Base-by-base conservation (phyloP, 805 yeast species). In the Metschnikowia continentalis region DNA sequence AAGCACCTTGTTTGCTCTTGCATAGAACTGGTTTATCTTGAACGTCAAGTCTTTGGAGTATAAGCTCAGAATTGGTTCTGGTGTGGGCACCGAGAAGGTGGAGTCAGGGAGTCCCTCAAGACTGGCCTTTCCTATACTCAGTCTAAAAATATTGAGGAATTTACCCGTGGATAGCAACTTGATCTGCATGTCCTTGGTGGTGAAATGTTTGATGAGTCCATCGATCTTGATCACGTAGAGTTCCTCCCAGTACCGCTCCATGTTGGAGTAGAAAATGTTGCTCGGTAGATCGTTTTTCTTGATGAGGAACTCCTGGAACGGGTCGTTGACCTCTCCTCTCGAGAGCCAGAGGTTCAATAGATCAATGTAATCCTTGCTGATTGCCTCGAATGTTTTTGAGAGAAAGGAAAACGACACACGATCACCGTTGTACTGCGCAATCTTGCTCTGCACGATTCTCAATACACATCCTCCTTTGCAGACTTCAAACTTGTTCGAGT, bases 91-190 rank as follows among this genome's bases (percentile, higher is more conserved):
- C 7, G 44, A 35, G 14, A 51, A 42, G 1, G 70, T 52, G 5
- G 43, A 35, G 42, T 69, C 74, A 19, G 65, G 59, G 19, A 70
- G 58, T 20, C 44, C 50, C 5, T 62, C 62, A 32, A 71, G 63
- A 47, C 67, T 62, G n/a, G 72, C 70, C 3, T 80, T 68, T 0
- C 84, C 86, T 10, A 70, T 66, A 60, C 88, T 83, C 50, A 77
- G 82, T 49, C 81, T 77, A 41, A 87, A 74, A 2, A 92, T 84
- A 60, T 89, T 88, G 50, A 90, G 70, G 58, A 84, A 84, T 66
- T 90, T 91, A 1, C 99, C 99, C 0, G 97, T 88, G 46, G 83
- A 72, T 22, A 92, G 70, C 0, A 92, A 76, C 65, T 86, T 85
- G 45, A 77, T 75, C 56, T 86, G 86, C 6, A 83, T 63, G 2